Conservation (phyloP, 495 filamentous ascomycete genomes). For the Mycothermus thermophilus region DNA sequence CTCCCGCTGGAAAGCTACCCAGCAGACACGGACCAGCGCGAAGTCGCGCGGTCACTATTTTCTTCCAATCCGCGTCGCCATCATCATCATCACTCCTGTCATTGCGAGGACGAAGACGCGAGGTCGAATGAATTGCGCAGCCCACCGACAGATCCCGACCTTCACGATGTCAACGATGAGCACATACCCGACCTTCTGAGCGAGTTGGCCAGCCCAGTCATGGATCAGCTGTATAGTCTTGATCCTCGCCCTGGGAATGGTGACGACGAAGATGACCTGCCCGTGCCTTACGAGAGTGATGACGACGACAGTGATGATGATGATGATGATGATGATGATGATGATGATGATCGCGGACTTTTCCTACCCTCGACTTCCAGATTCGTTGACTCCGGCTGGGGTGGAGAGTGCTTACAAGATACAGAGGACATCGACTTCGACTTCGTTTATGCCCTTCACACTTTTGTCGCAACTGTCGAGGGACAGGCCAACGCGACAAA, state of each 20-base stretch:
- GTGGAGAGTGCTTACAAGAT: constrained; percentile 69
- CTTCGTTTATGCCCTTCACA: constrained; percentile 96
- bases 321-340: constrained; percentile 26
- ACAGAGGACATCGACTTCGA: constrained; percentile 98
- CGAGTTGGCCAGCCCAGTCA: too few species aligned
- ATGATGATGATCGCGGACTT: constrained; percentile 30
- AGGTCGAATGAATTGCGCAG: constrained; percentile 6
- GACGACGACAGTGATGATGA: constrained; percentile 12
- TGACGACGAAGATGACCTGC: not conserved
- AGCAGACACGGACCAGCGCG: too few species aligned
- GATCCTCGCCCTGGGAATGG: too few species aligned
- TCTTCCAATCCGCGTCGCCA: constrained; percentile 23
- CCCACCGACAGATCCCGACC: constrained; percentile 1
- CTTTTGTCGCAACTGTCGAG: constrained; percentile 94
- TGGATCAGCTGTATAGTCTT: too few species aligned
- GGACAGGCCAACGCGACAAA: constrained; percentile 97
- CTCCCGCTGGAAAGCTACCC: constrained; percentile 30
- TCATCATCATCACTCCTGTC: constrained; percentile 53
- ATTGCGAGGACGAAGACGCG: constrained; percentile 32
- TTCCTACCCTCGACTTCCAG: constrained; percentile 37
- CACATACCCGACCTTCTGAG: not conserved
- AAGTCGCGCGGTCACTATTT: constrained; percentile 9
- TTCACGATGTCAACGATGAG: constrained; percentile 8
- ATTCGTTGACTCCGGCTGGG: constrained; percentile 55
- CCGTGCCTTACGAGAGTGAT: constrained; percentile 5